Conservation (phyloP, 495 filamentous ascomycete genomes). For the Penicillium herquei region DNA sequence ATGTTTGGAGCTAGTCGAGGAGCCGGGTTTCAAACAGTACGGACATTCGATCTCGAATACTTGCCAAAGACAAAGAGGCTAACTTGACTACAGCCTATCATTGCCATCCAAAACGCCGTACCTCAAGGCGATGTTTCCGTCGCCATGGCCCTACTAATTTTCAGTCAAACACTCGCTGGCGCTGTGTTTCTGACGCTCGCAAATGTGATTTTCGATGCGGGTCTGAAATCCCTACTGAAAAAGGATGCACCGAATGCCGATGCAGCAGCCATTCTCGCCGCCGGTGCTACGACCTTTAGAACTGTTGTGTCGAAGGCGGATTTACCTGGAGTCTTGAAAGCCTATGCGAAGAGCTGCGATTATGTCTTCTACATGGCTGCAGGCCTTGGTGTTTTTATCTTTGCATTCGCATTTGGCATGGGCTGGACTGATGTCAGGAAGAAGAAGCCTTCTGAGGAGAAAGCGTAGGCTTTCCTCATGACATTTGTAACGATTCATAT, state of each 20-base stretch:
- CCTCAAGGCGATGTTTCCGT: conserved; percentile 44
- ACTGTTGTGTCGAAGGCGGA: conserved; percentile 23
- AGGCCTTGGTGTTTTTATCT: conserved; percentile 23
- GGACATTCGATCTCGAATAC: background rate
- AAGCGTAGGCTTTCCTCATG: background rate
- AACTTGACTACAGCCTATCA: conserved; percentile 32
- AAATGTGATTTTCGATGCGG: conserved; percentile 49
- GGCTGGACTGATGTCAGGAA: conserved; percentile 54
- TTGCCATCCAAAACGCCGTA: conserved; percentile 54
- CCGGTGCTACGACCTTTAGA: conserved; percentile 41
- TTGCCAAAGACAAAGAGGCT: background rate
- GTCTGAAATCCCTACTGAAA: conserved; percentile 30
- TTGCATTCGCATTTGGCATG: conserved; percentile 45
- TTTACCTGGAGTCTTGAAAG: conserved; percentile 36
- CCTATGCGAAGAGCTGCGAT: conserved; percentile 41
- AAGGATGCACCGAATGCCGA: conserved; percentile 38
- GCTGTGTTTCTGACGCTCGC: conserved; percentile 48
- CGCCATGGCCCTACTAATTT: conserved; percentile 50
- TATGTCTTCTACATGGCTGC: conserved; percentile 41
- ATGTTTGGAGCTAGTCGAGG: conserved; percentile 53
- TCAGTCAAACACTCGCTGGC: conserved; percentile 50
- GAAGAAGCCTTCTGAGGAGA: conserved; percentile 30
- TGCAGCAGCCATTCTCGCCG: conserved; percentile 33
- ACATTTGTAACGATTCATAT: background rate
- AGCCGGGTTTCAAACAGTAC: conserved; percentile 44